Evolutionary conservation across 2,329 filamentous ascomycete species (phyloP).

Genomic region (Lachnum nothofagi): DNA sequence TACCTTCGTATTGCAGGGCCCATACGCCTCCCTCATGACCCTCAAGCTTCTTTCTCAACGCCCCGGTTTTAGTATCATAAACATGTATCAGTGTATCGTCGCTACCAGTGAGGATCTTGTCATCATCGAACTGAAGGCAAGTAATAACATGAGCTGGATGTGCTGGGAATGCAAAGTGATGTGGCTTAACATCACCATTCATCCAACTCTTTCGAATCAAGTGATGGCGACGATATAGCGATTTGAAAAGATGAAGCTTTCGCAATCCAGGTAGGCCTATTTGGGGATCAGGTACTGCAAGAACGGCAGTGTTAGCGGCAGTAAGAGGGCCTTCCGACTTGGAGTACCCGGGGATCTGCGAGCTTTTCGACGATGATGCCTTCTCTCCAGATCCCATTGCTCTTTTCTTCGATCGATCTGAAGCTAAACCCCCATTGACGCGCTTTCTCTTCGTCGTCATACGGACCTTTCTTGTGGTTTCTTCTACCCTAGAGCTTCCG

Average conservation of each 20-base stretch:
- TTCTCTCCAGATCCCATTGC: conserved; percentile 25
- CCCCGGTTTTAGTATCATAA: conserved; percentile 93
- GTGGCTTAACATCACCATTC: conserved; percentile 73
- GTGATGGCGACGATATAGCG: conserved; percentile 86
- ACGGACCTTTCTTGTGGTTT: conserved; percentile 22
- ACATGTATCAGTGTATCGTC: conserved; percentile 98
- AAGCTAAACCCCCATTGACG: conserved; percentile 13
- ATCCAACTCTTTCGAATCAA: conserved; percentile 93
- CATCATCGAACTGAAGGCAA: conserved; percentile 93
- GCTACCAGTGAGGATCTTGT: conserved; percentile 96
- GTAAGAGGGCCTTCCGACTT: conserved; percentile 77
- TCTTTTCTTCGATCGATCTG: conserved; percentile 30
- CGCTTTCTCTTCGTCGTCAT: conserved; percentile 33
- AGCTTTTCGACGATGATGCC: conserved; percentile 23
- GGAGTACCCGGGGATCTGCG: conserved; percentile 22
- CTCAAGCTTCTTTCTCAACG: conserved; percentile 73
- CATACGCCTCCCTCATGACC: conserved; percentile 97
- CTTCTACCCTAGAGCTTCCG: conserved; percentile 17
- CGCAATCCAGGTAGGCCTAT: conserved; percentile 73
- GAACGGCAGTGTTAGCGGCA: conserved; percentile 76
- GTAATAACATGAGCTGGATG: conserved; percentile 96
- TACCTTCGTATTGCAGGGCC: conserved; percentile 94
- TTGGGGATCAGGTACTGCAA: conserved; percentile 75
- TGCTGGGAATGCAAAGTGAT: conserved; percentile 92
- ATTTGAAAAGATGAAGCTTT: conserved; percentile 90